Percentiles rank a stretch among this genome's conserved stretches.
Conservation (phyloP, 495 filamentous ascomycete species). For the Trichocladium uniseriatum region DNA sequence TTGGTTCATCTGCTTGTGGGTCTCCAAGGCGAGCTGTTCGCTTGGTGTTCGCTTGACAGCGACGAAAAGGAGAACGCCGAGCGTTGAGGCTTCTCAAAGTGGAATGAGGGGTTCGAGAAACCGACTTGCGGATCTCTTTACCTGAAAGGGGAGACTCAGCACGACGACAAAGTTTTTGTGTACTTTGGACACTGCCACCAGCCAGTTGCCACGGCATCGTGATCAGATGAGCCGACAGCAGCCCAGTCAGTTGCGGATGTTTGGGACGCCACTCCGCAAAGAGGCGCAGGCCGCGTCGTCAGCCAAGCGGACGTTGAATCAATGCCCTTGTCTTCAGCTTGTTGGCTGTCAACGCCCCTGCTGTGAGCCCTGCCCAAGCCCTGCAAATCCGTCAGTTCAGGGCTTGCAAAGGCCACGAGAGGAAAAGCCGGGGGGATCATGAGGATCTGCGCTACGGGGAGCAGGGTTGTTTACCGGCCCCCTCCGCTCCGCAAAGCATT, state of each 20-base stretch:
- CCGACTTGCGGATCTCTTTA: not conserved
- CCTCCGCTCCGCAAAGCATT: slow-evolving; percentile 11
- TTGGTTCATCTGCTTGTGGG: slow-evolving; percentile 6
- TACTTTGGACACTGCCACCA: too few relatives aligned
- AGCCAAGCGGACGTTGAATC: too few relatives aligned
- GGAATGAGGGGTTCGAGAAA: not conserved
- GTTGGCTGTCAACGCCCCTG: slow-evolving; percentile 7
- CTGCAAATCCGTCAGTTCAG: too few relatives aligned
- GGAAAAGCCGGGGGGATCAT: slow-evolving; percentile 9
- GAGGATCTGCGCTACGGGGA: slow-evolving; percentile 13
- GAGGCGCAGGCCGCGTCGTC: slow-evolving; percentile 1
- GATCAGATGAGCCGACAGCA: not conserved
- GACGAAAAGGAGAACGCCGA: not conserved
- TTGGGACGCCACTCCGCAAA: not conserved
- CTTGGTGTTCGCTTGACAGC: too few relatives aligned
- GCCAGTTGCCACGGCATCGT: not conserved
- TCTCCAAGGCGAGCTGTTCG: too few relatives aligned
- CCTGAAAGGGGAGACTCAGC: not conserved
- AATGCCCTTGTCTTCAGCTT: not conserved
- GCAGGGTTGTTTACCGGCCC: slow-evolving; percentile 3
- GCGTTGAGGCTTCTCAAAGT: too few relatives aligned
- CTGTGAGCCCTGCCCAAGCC: too few relatives aligned
- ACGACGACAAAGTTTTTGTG: not conserved
- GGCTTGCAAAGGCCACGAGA: slow-evolving; percentile 3
- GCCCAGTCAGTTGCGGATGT: not conserved